Evolutionary conservation across 495 filamentous ascomycete genomes (phyloP), one percentile per base, ranked within the genome.

Genomic region (Acidomyces sp.): DNA sequence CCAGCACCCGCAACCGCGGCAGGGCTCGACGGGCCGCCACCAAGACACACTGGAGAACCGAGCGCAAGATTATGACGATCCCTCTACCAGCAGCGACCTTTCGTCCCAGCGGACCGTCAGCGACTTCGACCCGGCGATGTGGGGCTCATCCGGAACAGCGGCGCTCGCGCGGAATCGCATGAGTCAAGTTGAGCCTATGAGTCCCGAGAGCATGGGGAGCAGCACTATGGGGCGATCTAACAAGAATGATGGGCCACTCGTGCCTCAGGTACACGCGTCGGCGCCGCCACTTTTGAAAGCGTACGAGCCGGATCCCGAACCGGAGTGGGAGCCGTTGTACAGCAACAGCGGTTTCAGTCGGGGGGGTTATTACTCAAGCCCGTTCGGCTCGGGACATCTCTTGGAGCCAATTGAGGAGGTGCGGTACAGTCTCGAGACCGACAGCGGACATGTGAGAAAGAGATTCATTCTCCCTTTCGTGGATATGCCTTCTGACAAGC

Each of bases 1-100:
- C 5, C 77, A 87, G 56, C 87, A 95, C 60, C 87, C 87, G 12
- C 87, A 95, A 55, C 87, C 87, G 20, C 75, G 83, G 11, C 80
- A 74, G 39, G 85, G 85, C 0, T 79, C 84, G 20, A 85, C 84
- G 7, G 77, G 78, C 43, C 79, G 80, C 20, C 86, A 86, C 57
- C 81, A 87, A 55, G 75, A 72, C 6, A 75, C 79, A 4, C 69
- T 93, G 3, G 87, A 95, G 57, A 74, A 69, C 4, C 75, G 86
- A 53, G 87, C 85, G 17, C 13, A 20, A 7, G 71, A 80, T 36
- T 69, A 75, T 13, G 63, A 65, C 1, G 13, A 30, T 12, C 45
- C 52, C 1, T 46, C 39, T 3, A 51, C 45, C 11, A 44, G 34
- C 29, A 47, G 43, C 36, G 53, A 52, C 25, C 21, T 51, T 12